Base-by-base conservation (phyloP, 306 rosid species). In the Fragaria ananassa region DNA sequence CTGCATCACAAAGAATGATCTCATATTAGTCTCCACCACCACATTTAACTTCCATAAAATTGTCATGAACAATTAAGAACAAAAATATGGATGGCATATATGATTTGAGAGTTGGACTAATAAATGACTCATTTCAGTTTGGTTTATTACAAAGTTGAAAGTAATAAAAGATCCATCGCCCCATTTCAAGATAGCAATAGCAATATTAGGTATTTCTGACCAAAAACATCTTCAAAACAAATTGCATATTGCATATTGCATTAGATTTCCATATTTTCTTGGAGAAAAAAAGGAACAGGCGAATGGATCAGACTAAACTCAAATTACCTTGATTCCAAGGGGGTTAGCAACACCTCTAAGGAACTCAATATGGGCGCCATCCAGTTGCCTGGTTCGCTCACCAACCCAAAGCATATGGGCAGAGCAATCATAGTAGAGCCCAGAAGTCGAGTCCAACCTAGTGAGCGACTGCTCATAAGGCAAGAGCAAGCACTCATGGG, bases 351-450 rank as follows among this genome's bases (percentile, higher is more conserved):
- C 88, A 60, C 99, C 99, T 85, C 96, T 89, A 15, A 95, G 84
- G 77, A 95, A 95, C 82, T 95, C 99, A 65, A 95, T 86, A 89
- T 95, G 99, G 31, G 99, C 96, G 60, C 97, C 99, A 81, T 95
- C 99, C 53, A 95, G 88, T 85, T 92, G 99, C 79, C 99, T 79
- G 76, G 99, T 95, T 42, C 99, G 81, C 77, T 95, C 99, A 11
- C 99, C 99, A 25, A 74, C 99, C 97, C 99, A 95, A 57, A 95
- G 81, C 92, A 95, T 90, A 79, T 95, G 99, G 75, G 97, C 99
- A 27, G 99, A 95, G 82, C 99, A 95, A 76, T 95, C 99, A 76
- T 95, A 95, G 87, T 89, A 78, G 69, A 84, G 93, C 19, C 97
- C 99, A 25, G 97, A 95, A 75, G 99, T 95, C 35, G 99, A 95